Evolutionary conservation across 2,329 filamentous ascomycete genomes (phyloP).

Genomic region (Hypoxylon sp.): DNA sequence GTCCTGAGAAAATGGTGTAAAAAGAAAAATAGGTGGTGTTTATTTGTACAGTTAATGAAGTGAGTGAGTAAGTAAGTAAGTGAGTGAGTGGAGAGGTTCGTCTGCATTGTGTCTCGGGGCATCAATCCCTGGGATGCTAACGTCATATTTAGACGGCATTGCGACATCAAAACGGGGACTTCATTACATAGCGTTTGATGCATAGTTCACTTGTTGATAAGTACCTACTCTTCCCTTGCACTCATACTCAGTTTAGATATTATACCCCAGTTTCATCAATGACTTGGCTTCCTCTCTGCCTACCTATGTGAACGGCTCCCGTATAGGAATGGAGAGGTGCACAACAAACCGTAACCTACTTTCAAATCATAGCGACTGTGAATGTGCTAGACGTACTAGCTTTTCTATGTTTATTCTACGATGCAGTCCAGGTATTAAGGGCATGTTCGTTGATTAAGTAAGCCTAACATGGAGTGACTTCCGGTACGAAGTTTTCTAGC

Average conservation of each 20-base stretch:
- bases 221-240: constrained; percentile 5
- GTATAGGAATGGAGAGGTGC: background rate
- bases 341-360: background rate
- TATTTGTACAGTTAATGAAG: background rate
- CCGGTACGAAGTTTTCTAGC: background rate
- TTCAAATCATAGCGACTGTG: background rate
- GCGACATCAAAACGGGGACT: constrained; percentile 13
- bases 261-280: constrained; percentile 24
- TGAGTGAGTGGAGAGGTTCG: background rate
- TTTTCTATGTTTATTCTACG: background rate
- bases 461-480: background rate
- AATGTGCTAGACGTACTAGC: background rate
- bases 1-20: constrained; percentile 50
- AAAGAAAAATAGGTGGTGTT: background rate
- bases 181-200: constrained; percentile 23
- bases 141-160: constrained; percentile 10
- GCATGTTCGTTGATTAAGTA: background rate
- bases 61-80: background rate
- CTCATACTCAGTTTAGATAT: constrained; percentile 21
- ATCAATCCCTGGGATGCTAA: background rate
- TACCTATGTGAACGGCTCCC: background rate
- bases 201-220: constrained; percentile 13
- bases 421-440: background rate
- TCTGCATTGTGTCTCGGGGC: constrained; percentile 7
- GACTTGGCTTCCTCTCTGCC: background rate